Conservation (phyloP, 202 grass and related monocot species). For the Schoenoplectus tabernaemontani region DNA sequence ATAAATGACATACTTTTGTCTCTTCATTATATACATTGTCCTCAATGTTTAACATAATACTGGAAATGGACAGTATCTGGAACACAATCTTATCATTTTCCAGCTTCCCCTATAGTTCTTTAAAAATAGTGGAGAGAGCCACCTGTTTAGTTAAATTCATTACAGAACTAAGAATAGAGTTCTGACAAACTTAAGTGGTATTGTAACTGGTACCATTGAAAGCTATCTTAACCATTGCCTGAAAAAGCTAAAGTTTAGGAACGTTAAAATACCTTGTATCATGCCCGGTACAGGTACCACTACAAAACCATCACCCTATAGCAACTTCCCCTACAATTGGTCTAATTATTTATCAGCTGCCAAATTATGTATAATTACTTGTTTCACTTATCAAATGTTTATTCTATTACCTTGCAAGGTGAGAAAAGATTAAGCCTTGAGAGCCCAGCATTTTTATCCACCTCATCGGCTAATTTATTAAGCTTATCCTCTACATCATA, state of each 20-base stretch:
- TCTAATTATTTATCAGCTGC: background rate
- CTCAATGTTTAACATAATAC: background rate
- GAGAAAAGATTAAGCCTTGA: conserved; percentile 88
- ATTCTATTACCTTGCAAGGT: conserved; percentile 74
- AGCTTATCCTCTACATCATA: conserved; percentile 66
- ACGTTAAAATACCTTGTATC: too few species aligned
- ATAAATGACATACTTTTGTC: background rate
- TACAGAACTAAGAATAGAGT: background rate
- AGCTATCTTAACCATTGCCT: too few species aligned
- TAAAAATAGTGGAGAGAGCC: background rate
- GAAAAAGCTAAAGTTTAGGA: background rate
- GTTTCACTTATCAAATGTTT: too few species aligned
- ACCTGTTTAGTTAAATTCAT: background rate
- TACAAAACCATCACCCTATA: too few species aligned
- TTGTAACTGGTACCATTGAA: too few species aligned
- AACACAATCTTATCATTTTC: background rate
- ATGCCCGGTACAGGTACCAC: too few species aligned
- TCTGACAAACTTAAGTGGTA: background rate
- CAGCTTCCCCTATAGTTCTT: background rate
- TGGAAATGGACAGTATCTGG: background rate
- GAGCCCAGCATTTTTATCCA: conserved; percentile 56
- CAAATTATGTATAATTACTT: too few species aligned
- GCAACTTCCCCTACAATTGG: too few species aligned
- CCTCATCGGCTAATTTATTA: conserved; percentile 63
- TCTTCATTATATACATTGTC: background rate